These are phyloP conservation scores for Knufia fluminis DNA, from an alignment of 2,329 filamentous ascomycete genomes.

Conservation along the genomic window DNA sequence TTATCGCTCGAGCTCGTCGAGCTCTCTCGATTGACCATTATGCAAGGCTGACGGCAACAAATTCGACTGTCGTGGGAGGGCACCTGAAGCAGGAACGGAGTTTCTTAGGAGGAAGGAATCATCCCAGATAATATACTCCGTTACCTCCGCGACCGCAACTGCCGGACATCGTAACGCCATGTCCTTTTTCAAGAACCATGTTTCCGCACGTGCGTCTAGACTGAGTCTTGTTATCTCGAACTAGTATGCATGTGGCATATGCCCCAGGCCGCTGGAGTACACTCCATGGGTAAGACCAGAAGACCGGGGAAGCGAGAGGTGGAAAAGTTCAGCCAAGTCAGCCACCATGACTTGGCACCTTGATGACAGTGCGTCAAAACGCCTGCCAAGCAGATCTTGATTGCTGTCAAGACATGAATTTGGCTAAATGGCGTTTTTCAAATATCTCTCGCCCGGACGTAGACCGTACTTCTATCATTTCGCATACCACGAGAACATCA, in stretches of 20 bases:
- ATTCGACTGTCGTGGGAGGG: background rate
- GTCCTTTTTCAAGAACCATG: background rate
- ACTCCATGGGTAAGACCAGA: background rate
- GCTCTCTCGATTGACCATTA: background rate
- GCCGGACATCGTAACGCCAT: background rate
- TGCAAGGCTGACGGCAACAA: background rate
- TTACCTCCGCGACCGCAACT: background rate
- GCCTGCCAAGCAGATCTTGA: background rate
- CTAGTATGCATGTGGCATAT: background rate
- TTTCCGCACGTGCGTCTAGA: background rate
- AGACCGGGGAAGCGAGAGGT: background rate
- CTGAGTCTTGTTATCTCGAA: background rate
- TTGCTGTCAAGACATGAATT: background rate
- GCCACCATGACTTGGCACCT: background rate
- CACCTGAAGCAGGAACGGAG: background rate
- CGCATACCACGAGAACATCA: no score
- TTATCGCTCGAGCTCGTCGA: constrained; percentile 1
- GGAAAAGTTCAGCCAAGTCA: background rate
- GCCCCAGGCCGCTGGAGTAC: background rate
- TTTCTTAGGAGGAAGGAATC: background rate
- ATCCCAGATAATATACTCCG: background rate
- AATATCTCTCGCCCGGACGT: no score
- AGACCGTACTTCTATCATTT: no score
- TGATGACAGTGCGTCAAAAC: background rate
- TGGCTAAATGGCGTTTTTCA: background rate